These are phyloP conservation scores for Globisporangium lucens DNA, from an alignment of 352 stramenopile genomes.

Conservation along the genomic window DNA sequence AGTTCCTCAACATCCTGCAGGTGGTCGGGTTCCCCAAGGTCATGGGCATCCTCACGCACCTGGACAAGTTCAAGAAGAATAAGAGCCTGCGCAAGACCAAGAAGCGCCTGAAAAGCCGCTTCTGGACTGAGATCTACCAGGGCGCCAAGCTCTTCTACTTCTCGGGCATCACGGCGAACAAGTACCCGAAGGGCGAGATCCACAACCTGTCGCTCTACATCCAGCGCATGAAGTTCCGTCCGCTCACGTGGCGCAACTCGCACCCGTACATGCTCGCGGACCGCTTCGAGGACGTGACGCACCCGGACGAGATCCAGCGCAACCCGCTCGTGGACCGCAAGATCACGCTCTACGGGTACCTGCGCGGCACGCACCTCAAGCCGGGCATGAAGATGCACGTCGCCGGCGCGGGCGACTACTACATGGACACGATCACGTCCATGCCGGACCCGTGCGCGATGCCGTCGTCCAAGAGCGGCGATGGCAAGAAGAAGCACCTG, in stretches of 20 bases:
- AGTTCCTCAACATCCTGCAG: constrained; percentile 99
- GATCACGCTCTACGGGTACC: constrained; percentile 98
- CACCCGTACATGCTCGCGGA: constrained; percentile 99
- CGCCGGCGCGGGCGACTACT: constrained; percentile 97
- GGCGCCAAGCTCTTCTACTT: constrained; percentile 97
- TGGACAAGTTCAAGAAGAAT: constrained; percentile 98
- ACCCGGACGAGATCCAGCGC: constrained; percentile 91
- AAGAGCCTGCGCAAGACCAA: constrained; percentile 98
- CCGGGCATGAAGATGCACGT: constrained; percentile 96
- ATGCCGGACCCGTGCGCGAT: constrained; percentile 97
- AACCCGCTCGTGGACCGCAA: constrained; percentile 91
- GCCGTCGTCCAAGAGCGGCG: constrained; percentile 52
- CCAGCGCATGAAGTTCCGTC: constrained; percentile 96
- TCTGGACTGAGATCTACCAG: constrained; percentile 99
- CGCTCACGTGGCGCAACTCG: constrained; percentile 98
- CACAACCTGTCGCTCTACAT: constrained; percentile 98
- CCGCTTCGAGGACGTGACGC: constrained; percentile 97
- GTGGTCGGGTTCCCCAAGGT: constrained; percentile 89
- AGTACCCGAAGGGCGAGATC: constrained; percentile 99
- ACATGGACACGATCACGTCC: constrained; percentile 92
- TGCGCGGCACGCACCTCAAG: constrained; percentile 98
- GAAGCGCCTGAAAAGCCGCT: constrained; percentile 98
- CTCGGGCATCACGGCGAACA: constrained; percentile 96
- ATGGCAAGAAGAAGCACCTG: constrained; percentile 86
- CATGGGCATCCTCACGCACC: constrained; percentile 99